phyloP scores from a whole-genome alignment of 768 basidiomycete genomes.

The Tricholoma hemisulphureum region DNA sequence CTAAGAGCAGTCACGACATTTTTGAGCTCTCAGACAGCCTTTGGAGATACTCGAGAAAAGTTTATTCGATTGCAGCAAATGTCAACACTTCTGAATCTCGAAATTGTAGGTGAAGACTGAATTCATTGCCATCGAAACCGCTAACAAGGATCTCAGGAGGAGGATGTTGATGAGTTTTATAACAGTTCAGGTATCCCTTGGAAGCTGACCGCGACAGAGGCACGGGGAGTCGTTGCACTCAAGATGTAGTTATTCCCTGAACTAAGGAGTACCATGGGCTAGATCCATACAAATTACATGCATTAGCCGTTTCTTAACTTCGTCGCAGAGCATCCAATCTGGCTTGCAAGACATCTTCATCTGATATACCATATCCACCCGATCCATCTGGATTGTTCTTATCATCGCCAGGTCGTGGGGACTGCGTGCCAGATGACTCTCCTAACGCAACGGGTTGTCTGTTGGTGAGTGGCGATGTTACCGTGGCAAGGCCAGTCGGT shows the following conservation, averaged over 20 bases:
- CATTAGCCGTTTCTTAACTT: conserved; percentile 38
- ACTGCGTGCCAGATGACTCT: conserved; percentile 46
- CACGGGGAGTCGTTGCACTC: conserved; percentile 63
- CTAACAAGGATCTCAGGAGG: conserved; percentile 55
- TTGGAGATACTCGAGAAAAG: conserved; percentile 90
- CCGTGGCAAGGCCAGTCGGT: conserved; percentile 66
- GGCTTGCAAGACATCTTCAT: conserved; percentile 93
- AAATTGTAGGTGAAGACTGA: conserved; percentile 49
- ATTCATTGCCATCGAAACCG: neutral
- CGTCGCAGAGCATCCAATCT: conserved; percentile 86
- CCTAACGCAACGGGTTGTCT: conserved; percentile 87
- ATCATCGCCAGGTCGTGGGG: conserved; percentile 23
- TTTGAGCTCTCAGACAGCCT: conserved; percentile 83
- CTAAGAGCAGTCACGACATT: conserved; percentile 79
- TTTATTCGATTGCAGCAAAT: conserved; percentile 92
- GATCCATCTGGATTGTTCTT: conserved; percentile 37
- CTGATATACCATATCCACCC: conserved; percentile 49
- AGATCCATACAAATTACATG: neutral
- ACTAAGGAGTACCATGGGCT: neutral
- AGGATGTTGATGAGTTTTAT: conserved; percentile 93
- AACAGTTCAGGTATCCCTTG: conserved; percentile 89
- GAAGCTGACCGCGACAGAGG: conserved; percentile 78
- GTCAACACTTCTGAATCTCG: conserved; percentile 86
- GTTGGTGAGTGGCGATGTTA: conserved; percentile 57
- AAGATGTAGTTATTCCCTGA: conserved; percentile 37